Base-by-base conservation (phyloP, 306 rosid genomes). In the Gleditsia sinensis region DNA sequence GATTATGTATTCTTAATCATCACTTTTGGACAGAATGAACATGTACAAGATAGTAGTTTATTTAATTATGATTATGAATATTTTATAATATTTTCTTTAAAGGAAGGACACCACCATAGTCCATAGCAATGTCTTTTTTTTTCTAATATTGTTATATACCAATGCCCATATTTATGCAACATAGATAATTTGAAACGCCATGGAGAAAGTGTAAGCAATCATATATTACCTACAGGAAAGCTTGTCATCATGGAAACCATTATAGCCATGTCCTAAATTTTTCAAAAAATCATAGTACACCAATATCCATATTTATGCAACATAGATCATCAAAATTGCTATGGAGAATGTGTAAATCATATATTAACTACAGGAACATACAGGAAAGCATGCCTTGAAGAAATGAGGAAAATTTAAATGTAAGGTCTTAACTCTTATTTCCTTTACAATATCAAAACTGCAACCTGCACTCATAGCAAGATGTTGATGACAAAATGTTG, bases 281-380 rank as follows among this genome's bases (percentile, higher is more conserved):
- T n/a, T n/a, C n/a, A n/a, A n/a, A n/a, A n/a, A n/a, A n/a, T n/a
- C n/a, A n/a, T n/a, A n/a, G n/a, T 23, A 40, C 42, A 33, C 21
- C 56, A 59, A 51, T 28, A 34, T 25, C 49, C 17, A 20, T 62
- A 61, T 69, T 19, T 36, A 19, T 34, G 67, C 48, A 69, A 69
- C 24, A 54, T 21, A 16, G 51, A 58, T 27, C 3, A 17, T 51
- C 30, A 69, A 23, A 62, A 75, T 53, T 42, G 28, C 55, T 32
- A 39, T 6, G 40, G 30, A 57, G 46, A 61, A 40, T 63, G 51
- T 36, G 27, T 24, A 57, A 40, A n/a, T n/a, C n/a, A n/a, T n/a
- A 76, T 55, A n/a, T 67, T 53, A 75, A 30, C 75, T 42, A 67
- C 48, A 43, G 68, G 43, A 69, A 39, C 57, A 55, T 20, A 76